phyloP scores from a whole-genome alignment of 176 grass and related monocot species.

The Elaeis guineensis region DNA sequence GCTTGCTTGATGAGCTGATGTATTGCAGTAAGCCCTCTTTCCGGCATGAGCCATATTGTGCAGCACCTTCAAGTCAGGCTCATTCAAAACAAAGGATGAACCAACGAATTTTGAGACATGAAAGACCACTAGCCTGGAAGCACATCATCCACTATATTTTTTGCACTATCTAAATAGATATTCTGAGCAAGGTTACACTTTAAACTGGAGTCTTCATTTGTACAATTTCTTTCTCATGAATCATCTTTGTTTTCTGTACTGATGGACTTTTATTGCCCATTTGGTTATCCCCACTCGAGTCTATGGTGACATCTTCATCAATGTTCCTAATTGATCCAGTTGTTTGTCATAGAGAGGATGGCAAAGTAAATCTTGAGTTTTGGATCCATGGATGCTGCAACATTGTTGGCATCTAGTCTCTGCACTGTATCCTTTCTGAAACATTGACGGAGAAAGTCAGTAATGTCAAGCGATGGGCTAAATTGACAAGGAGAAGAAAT shows the following conservation, averaged over 20 bases:
- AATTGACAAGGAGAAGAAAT: slow-evolving; percentile 27
- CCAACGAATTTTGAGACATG: no score
- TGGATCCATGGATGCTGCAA: slow-evolving; percentile 91
- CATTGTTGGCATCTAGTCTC: slow-evolving; percentile 24
- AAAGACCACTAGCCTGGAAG: slow-evolving; percentile 4
- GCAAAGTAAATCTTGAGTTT: slow-evolving; percentile 67
- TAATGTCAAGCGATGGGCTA: slow-evolving; percentile 75
- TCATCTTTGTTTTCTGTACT: slow-evolving; percentile 35
- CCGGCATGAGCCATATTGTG: no score
- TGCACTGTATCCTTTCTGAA: slow-evolving; percentile 95
- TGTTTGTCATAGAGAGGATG: slow-evolving; percentile 49
- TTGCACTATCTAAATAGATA: slow-evolving; percentile 32
- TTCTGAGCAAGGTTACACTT: slow-evolving; percentile 26
- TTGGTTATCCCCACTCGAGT: slow-evolving; percentile 41
- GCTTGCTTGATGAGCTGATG: slow-evolving; percentile 29
- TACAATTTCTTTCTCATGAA: slow-evolving; percentile 27
- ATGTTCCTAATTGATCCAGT: slow-evolving; percentile 52
- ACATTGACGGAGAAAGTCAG: slow-evolving; percentile 88
- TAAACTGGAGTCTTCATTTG: slow-evolving; percentile 12
- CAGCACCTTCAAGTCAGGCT: no score
- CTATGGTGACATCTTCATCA: slow-evolving; percentile 35
- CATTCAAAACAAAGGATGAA: no score
- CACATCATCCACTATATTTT: slow-evolving; percentile 34
- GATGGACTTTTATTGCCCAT: slow-evolving; percentile 25
- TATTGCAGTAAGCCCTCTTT: no score